These are phyloP conservation scores for Mimosa bimucronata DNA, from an alignment of 306 rosid species.

Conservation along the genomic window DNA sequence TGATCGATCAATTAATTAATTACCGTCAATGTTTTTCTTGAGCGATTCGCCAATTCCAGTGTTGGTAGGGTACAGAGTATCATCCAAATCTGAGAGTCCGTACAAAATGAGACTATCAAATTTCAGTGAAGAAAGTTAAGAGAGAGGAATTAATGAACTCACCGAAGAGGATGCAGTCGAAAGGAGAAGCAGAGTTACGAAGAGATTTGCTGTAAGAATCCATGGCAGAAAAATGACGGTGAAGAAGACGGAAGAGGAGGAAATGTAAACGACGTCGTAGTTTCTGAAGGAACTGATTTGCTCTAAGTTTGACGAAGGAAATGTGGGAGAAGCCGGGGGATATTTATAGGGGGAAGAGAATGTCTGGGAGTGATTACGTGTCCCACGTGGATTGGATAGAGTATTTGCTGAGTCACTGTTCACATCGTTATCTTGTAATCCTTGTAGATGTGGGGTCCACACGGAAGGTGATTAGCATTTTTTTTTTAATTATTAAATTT, in stretches of 20 bases:
- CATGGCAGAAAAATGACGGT: background rate
- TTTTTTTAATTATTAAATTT: too few species aligned
- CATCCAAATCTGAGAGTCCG: conserved; percentile 68
- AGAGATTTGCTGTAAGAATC: background rate
- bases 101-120: background rate
- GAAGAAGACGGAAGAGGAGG: background rate
- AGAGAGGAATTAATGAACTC: background rate
- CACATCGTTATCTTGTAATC: background rate
- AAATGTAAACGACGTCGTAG: background rate
- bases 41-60: conserved; percentile 59
- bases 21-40: conserved; percentile 74
- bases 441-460: background rate
- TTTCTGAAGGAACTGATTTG: too few species aligned
- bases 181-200: conserved; percentile 10
- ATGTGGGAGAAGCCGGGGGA: background rate
- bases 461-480: background rate
- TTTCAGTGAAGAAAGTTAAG: background rate
- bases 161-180: conserved; percentile 22
- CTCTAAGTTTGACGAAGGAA: background rate
- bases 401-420: background rate
- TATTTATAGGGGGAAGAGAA: background rate
- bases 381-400: background rate
- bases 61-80: conserved; percentile 71
- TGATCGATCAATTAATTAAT: background rate
- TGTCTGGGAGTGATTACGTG: background rate